Evolutionary conservation across 495 filamentous ascomycete genomes (phyloP).

Genomic region (Penicillium odoratum): DNA sequence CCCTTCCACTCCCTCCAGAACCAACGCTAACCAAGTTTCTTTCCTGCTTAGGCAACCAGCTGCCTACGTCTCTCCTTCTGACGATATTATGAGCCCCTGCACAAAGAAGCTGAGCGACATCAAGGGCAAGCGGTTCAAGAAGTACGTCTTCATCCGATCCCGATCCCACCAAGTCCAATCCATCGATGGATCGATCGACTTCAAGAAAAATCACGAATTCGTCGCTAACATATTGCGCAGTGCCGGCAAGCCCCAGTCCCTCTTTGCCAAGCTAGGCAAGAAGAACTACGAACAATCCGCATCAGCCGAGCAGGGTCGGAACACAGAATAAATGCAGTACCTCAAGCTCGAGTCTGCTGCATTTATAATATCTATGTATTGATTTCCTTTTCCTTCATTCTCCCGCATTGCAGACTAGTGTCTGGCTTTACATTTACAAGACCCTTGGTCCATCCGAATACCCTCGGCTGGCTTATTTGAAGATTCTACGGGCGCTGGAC

Average conservation of each 20-base stretch:
- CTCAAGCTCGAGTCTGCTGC: not conserved
- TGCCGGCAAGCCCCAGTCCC: constrained; percentile 48
- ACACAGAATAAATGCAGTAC: constrained; percentile 16
- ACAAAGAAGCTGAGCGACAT: constrained; percentile 85
- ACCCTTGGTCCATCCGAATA: not conserved
- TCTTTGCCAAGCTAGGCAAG: constrained; percentile 53
- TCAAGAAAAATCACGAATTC: not conserved
- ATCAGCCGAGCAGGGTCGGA: constrained; percentile 24
- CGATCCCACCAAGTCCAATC: not conserved
- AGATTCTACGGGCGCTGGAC: not conserved
- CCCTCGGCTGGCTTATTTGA: not conserved
- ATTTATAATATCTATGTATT: constrained; percentile 1
- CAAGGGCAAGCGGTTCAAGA: constrained; percentile 76
- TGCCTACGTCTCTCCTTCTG: constrained; percentile 85
- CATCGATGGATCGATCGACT: not conserved
- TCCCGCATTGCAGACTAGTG: not conserved
- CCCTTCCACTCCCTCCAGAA: not conserved
- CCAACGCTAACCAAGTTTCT: not conserved
- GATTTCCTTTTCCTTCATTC: not conserved
- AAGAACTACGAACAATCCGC: constrained; percentile 49
- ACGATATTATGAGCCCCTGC: constrained; percentile 89
- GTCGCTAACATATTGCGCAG: constrained; percentile 22
- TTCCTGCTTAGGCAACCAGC: constrained; percentile 43
- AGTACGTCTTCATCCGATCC: constrained; percentile 30
- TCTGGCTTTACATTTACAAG: not conserved